A percentile compares a stretch with the other conserved stretches of the same genome.
These are phyloP conservation scores for Alternaria burnsii DNA, from an alignment of 2,329 filamentous ascomycete species.

Conservation along the genomic window DNA sequence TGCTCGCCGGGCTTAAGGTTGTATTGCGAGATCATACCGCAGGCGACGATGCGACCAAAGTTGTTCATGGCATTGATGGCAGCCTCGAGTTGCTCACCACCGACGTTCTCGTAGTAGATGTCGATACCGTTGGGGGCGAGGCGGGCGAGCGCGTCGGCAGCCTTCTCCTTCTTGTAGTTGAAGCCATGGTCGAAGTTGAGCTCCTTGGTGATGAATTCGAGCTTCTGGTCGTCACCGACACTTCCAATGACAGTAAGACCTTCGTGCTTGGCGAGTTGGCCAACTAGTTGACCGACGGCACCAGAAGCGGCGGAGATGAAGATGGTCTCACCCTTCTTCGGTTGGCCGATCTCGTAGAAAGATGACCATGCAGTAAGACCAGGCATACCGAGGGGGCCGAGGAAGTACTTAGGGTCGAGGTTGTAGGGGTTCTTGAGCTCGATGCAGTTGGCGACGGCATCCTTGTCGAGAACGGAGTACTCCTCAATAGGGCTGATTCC, in stretches of 20 bases:
- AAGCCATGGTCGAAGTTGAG: conserved; percentile 78
- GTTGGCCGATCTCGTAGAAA: conserved; percentile 77
- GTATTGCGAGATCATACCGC: conserved; percentile 79
- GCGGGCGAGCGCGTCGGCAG: conserved; percentile 71
- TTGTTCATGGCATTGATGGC: conserved; percentile 70
- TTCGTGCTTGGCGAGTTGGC: conserved; percentile 83
- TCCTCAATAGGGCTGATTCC: conserved; percentile 68
- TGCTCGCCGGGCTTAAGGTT: conserved; percentile 66
- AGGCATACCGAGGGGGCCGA: conserved; percentile 81
- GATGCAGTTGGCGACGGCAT: conserved; percentile 54
- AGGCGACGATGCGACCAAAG: conserved; percentile 70
- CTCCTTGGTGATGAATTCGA: conserved; percentile 75
- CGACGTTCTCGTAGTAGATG: conserved; percentile 85
- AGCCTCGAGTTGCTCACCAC: conserved; percentile 76
- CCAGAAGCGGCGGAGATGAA: conserved; percentile 83
- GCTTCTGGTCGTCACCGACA: conserved; percentile 81
- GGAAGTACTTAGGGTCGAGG: conserved; percentile 72
- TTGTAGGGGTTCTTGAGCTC: conserved; percentile 75
- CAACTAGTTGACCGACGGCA: conserved; percentile 83
- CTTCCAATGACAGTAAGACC: conserved; percentile 81
- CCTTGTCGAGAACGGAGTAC: conserved; percentile 67
- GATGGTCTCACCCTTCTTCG: conserved; percentile 81
- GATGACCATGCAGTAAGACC: conserved; percentile 78
- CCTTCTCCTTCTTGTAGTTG: conserved; percentile 87
- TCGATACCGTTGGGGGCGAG: conserved; percentile 81